Conservation (phyloP, 2,329 filamentous ascomycete genomes). For the Pseudonectria foliicola region DNA sequence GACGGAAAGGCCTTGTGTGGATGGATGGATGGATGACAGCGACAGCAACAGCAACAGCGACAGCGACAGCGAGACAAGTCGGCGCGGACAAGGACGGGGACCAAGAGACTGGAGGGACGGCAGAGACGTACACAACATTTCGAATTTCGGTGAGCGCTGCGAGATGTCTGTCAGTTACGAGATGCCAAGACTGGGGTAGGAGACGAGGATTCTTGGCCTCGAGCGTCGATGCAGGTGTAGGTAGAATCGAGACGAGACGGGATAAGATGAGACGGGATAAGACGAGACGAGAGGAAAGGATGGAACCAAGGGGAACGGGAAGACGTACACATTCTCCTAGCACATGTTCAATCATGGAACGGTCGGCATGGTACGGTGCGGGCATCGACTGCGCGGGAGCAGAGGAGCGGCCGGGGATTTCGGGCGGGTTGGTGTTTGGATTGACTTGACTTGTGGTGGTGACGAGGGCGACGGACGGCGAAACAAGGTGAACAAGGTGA, state of each 20-base stretch:
- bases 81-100: constrained; percentile 7
- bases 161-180: constrained; percentile 26
- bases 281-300: constrained; percentile 3
- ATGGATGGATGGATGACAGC: neutral
- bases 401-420: constrained; percentile 10
- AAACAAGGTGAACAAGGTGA: no score
- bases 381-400: constrained; percentile 23
- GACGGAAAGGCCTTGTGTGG: no score
- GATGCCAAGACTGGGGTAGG: constrained; percentile 27
- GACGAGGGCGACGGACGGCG: neutral
- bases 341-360: constrained; percentile 31
- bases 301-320: constrained; percentile 3
- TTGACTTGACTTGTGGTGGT: neutral
- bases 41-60: constrained; percentile 3
- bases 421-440: no score
- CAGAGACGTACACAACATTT: constrained; percentile 41
- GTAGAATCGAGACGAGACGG: constrained; percentile 3
- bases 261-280: constrained; percentile 6
- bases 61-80: constrained; percentile 6
- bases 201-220: constrained; percentile 22
- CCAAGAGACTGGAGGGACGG: constrained; percentile 1
- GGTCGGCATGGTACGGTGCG: constrained; percentile 27
- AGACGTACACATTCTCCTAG: constrained; percentile 37
- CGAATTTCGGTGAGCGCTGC: constrained; percentile 42
- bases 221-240: constrained; percentile 10